Evolutionary conservation across 116 monocot species (phyloP).

Genomic region (Papilionanthe hybrid): DNA sequence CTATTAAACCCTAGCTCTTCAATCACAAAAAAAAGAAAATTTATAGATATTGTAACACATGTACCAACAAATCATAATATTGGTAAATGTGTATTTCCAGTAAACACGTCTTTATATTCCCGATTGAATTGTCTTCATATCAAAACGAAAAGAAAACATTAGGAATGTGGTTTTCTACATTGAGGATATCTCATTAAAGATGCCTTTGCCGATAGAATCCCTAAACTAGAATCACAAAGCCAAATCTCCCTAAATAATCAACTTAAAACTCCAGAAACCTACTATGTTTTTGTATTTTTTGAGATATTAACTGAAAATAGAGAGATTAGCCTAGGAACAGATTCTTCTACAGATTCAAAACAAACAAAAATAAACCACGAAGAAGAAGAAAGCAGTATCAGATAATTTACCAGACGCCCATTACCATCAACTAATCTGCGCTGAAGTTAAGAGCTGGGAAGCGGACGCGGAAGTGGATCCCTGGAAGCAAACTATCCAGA

Average conservation of each 20-base stretch:
- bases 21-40: neutral
- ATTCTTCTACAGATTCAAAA: neutral
- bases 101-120: neutral
- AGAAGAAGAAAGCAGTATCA: neutral
- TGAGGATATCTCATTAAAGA: neutral
- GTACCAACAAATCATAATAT: neutral
- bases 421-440: neutral
- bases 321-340: neutral
- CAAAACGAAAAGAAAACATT: neutral
- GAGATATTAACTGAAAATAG: neutral
- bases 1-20: neutral
- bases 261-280: neutral
- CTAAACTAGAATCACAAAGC: neutral
- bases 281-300: neutral
- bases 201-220: neutral
- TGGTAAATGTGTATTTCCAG: neutral
- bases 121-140: neutral
- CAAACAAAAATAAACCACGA: neutral
- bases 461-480: no score
- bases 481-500: no score
- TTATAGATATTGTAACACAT: neutral
- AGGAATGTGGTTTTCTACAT: neutral
- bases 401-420: neutral
- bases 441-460: no score
- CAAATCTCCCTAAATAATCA: neutral